phyloP scores from a whole-genome alignment of 176 grass and related monocot genomes.

The Triticum aestivum region DNA sequence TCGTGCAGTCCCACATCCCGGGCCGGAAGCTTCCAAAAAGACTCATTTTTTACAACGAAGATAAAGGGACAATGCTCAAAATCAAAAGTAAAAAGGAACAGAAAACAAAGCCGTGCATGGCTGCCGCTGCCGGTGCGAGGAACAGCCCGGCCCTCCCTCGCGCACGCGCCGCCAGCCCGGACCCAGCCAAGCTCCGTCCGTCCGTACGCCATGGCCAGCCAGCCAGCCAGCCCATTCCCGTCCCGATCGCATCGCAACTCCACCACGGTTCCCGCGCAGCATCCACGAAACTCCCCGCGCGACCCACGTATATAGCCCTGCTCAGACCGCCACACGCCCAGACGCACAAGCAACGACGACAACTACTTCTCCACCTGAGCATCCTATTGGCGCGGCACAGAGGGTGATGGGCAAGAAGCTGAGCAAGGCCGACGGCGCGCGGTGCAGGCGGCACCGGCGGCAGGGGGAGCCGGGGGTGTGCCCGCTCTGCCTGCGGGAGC shows the following conservation, averaged over 20 bases:
- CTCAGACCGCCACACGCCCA: neutral
- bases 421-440: neutral
- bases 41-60: constrained; percentile 15
- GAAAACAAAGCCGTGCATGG: constrained; percentile 20
- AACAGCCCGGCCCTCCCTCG: neutral
- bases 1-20: constrained; percentile 12
- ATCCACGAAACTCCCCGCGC: constrained; percentile 37
- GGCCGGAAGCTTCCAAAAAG: constrained; percentile 52
- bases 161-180: constrained; percentile 42
- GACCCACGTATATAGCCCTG: constrained; percentile 17
- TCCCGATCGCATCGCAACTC: constrained; percentile 33
- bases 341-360: neutral
- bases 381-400: neutral
- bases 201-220: constrained; percentile 10
- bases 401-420: constrained; percentile 34
- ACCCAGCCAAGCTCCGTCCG: constrained; percentile 28
- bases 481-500: constrained; percentile 72
- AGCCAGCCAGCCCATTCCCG: constrained; percentile 31
- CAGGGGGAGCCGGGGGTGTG: constrained; percentile 59
- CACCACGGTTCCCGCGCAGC: constrained; percentile 16
- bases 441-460: constrained; percentile 61
- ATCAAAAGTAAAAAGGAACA: neutral
- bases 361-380: neutral
- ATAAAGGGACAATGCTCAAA: neutral
- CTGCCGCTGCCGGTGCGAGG: neutral